Base-by-base conservation (phyloP, 768 basidiomycete genomes). In the Xerocomellus intermedius region DNA sequence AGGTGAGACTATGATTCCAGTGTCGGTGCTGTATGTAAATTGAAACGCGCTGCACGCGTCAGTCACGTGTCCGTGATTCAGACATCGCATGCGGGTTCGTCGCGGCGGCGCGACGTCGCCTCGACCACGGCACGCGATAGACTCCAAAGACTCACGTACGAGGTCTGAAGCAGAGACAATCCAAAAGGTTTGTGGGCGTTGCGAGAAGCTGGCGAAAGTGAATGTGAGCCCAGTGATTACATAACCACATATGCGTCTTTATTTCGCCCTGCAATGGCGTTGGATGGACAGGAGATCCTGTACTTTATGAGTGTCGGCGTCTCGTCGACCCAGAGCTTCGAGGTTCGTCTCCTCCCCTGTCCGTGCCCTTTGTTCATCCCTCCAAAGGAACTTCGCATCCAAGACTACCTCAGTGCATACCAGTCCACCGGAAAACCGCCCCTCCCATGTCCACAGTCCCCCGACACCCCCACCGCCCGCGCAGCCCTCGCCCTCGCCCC, bases 381-480 rank as follows among this genome's bases (percentile, higher is more conserved):
- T 14, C 5, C 28, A 35, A 57, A 86, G 85, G 85, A 86, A 73
- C 68, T 75, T 24, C 79, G 85, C 37, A 59, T 77, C 5, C 70
- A 76, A 36, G 84, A 85, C 63, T 87, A 87, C 58, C 57, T 83
- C 28, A 68, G 66, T 21, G 75, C 80, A 1, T 85, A 82, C 60
- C 64, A 59, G 28, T 58, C 75, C 0, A 81, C 81, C 0, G 77
- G 79, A 16, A 63, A 69, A 38, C 75, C 79, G 5, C 85, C 85
- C 4, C 61, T 49, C 16, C 82, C 83, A 9, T 75, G 74, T 36
- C 80, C 83, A 0, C 73, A 70, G 48, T 65, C 74, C 4, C 85
- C 85, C 0, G 67, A 73, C n/a, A 74, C 73, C 19, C 71, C 75
- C 2, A 61, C 53, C n/a, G 74, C 74, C 36, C 79, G 84, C 9